A percentile compares a stretch with the other conserved stretches of the same genome.
Conservation (phyloP, 2,329 filamentous ascomycete species). For the Colletotrichum abscissum region DNA sequence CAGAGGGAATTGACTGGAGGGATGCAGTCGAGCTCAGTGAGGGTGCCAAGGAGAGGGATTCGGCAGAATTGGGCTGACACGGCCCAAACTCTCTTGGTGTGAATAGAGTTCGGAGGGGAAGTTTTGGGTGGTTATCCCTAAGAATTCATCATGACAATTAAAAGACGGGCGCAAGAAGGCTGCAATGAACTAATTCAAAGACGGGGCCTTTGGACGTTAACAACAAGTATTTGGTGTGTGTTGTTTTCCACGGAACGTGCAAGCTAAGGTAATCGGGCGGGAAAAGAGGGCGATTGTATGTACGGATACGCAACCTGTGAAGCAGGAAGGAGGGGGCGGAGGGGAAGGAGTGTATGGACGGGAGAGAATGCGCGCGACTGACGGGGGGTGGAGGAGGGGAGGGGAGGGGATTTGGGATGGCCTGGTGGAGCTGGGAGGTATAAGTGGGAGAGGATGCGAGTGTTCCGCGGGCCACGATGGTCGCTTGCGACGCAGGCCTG, state of each 20-base stretch:
- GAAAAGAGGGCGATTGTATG: conserved; percentile 9
- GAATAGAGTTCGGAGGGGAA: conserved; percentile 21
- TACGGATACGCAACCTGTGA: neutral
- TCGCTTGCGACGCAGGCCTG: conserved; percentile 7
- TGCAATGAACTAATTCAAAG: neutral
- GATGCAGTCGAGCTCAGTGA: conserved; percentile 16
- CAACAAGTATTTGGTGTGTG: neutral
- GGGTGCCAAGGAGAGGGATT: conserved; percentile 25
- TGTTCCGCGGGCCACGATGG: conserved; percentile 16
- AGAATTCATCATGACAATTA: conserved; percentile 16
- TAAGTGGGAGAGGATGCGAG: conserved; percentile 21
- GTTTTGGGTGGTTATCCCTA: conserved; percentile 1
- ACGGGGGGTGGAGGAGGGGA: neutral
- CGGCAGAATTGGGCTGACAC: conserved; percentile 35
- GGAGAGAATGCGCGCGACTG: neutral
- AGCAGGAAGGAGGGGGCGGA: neutral
- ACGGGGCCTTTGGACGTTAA: neutral
- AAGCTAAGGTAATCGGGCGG: neutral
- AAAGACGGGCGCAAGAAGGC: neutral
- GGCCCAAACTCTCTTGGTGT: conserved; percentile 34
- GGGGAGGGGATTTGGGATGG: neutral
- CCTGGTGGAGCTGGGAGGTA: conserved; percentile 1
- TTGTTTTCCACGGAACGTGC: neutral
- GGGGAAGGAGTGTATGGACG: conserved; percentile 12
- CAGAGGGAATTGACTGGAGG: conserved; percentile 3